Evolutionary conservation across 2,329 filamentous ascomycete genomes (phyloP).

Genomic region (Aplosporella prunicola): DNA sequence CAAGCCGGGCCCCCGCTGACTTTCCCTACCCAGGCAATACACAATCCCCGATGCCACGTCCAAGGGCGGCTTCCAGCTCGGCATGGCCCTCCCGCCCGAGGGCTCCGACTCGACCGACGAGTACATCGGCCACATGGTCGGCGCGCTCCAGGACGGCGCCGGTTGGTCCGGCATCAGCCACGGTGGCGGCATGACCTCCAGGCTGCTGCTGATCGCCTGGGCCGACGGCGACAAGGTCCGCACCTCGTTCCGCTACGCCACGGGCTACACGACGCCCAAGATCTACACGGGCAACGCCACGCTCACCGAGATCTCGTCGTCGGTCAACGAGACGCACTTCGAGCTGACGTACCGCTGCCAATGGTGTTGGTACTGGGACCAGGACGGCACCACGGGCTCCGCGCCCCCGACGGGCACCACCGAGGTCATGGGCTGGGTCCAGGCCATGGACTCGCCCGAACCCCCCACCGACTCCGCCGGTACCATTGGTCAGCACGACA

Average conservation of each 20-base stretch:
- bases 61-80: conserved; percentile 26
- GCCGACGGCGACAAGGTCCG: conserved; percentile 20
- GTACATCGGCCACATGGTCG: conserved; percentile 30
- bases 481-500: conserved; percentile 46
- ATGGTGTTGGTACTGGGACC: conserved; percentile 36
- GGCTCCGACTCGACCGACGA: conserved; percentile 13
- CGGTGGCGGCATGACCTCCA: conserved; percentile 25
- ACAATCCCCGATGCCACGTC: conserved; percentile 19
- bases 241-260: conserved; percentile 24
- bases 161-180: conserved; percentile 31
- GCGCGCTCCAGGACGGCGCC: conserved; percentile 20
- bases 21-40: no score
- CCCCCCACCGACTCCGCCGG: conserved; percentile 36
- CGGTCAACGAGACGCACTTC: conserved; percentile 49
- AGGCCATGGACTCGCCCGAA: conserved; percentile 35
- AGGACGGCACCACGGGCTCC: conserved; percentile 30
- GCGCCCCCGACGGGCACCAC: conserved; percentile 23
- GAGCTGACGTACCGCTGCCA: conserved; percentile 57
- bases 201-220: conserved; percentile 26
- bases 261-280: conserved; percentile 49
- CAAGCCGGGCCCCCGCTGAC: background rate
- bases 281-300: conserved; percentile 53
- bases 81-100: conserved; percentile 22
- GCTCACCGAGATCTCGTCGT: conserved; percentile 51
- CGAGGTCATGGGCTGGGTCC: conserved; percentile 48